Evolutionary conservation across 495 filamentous ascomycete species (phyloP).

Genomic region (Penicillium atrosanguineum): DNA sequence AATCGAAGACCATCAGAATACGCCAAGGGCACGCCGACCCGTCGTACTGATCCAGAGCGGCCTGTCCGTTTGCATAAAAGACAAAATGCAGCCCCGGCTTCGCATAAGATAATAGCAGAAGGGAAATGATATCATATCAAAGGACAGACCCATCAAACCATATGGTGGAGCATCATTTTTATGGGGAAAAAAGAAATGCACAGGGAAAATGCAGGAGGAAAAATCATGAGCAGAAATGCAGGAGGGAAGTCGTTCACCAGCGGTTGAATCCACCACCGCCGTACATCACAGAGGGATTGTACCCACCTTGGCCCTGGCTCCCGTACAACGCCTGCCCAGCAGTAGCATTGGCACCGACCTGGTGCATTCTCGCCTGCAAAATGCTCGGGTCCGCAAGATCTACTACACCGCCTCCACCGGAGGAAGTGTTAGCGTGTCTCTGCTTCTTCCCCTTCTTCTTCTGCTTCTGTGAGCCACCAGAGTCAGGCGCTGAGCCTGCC

Average conservation of each 20-base stretch:
- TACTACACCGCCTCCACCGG: conserved; percentile 96
- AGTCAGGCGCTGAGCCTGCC: conserved; percentile 78
- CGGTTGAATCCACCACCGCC: conserved; percentile 67
- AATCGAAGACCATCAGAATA: conserved; percentile 26
- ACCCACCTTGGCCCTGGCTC: conserved; percentile 98
- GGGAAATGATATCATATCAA: conserved; percentile 37
- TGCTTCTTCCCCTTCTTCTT: conserved; percentile 99
- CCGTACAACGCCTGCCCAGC: conserved; percentile 82
- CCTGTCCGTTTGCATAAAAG: conserved; percentile 31
- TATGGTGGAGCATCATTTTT: conserved; percentile 17
- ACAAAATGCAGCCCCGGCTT: conserved; percentile 30
- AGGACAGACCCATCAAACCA: conserved; percentile 17
- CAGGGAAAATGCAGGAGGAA: conserved; percentile 14
- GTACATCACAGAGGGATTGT: conserved; percentile 85
- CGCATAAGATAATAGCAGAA: conserved; percentile 22
- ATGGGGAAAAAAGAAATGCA: conserved; percentile 1
- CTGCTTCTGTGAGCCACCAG: conserved; percentile 78
- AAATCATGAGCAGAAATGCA: conserved; percentile 12
- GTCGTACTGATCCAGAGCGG: conserved; percentile 30
- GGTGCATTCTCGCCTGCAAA: conserved; percentile 95
- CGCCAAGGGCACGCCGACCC: conserved; percentile 38
- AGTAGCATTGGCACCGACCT: conserved; percentile 65
- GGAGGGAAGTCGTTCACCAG: conserved; percentile 57
- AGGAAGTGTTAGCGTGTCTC: conserved; percentile 99
- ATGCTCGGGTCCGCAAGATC: conserved; percentile 99